phyloP scores from a whole-genome alignment of 768 basidiomycete species.

The Boletus sensibilis region DNA sequence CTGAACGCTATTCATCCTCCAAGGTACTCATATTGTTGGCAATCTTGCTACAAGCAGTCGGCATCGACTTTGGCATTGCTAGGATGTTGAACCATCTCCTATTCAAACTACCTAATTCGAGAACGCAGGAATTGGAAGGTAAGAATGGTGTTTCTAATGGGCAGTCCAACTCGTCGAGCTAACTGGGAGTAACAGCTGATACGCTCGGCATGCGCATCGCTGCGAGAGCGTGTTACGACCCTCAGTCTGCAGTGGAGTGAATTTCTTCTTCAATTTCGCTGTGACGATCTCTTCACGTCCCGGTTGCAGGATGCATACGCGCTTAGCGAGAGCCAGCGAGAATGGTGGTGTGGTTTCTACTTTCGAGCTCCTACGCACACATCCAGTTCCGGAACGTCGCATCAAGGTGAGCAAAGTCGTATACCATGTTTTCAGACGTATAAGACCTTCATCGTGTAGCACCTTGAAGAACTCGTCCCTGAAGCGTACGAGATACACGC shows the following conservation, averaged over 20 bases:
- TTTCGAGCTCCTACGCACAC: constrained; percentile 73
- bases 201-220: constrained; percentile 79
- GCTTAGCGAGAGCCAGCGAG: constrained; percentile 60
- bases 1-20: constrained; percentile 44
- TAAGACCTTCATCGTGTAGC: constrained; percentile 30
- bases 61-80: constrained; percentile 56
- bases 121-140: constrained; percentile 83
- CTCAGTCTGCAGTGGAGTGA: constrained; percentile 70
- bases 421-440: neutral
- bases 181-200: constrained; percentile 56
- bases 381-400: constrained; percentile 72
- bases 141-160: neutral
- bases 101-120: constrained; percentile 77
- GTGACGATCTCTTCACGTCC: neutral
- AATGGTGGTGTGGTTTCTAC: constrained; percentile 23
- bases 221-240: constrained; percentile 85
- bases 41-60: constrained; percentile 45
- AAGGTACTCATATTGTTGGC: constrained; percentile 43
- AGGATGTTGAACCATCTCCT: constrained; percentile 48
- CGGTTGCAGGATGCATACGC: constrained; percentile 60
- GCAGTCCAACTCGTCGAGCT: neutral
- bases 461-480: constrained; percentile 53
- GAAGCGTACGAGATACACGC: constrained; percentile 56
- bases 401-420: constrained; percentile 53
- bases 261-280: neutral